phyloP scores from a whole-genome alignment of 352 stramenopile species.

The Aphanomyces cochlioides region DNA sequence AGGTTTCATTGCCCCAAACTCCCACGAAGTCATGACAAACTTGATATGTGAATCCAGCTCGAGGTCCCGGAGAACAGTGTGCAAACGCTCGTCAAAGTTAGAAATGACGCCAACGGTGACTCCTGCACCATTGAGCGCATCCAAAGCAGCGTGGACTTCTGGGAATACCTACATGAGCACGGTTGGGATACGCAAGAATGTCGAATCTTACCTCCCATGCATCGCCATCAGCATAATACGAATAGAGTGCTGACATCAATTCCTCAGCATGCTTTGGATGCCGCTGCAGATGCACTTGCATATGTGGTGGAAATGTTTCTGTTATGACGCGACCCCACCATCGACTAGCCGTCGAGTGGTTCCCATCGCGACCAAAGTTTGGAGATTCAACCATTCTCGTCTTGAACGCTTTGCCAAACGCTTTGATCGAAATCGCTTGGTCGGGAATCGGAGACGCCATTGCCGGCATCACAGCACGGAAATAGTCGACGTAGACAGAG shows the following conservation, averaged over 20 bases:
- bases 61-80: slow-evolving; percentile 42
- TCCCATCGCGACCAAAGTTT: slow-evolving; percentile 48
- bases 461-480: slow-evolving; percentile 35
- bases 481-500: slow-evolving; percentile 50
- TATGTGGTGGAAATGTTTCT: slow-evolving; percentile 37
- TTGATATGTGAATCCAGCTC: slow-evolving; percentile 48
- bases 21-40: slow-evolving; percentile 59
- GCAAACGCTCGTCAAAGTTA: slow-evolving; percentile 75
- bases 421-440: slow-evolving; percentile 34
- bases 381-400: slow-evolving; percentile 32
- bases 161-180: slow-evolving; percentile 41
- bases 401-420: slow-evolving; percentile 48
- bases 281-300: slow-evolving; percentile 27
- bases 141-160: slow-evolving; percentile 45
- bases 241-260: slow-evolving; percentile 53
- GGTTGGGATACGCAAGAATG: background rate
- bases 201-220: slow-evolving; percentile 41
- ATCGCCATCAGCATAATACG: slow-evolving; percentile 43
- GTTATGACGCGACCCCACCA: slow-evolving; percentile 66
- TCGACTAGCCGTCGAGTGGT: slow-evolving; percentile 34
- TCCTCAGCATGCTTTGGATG: background rate
- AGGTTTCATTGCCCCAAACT: slow-evolving; percentile 48
- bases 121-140: slow-evolving; percentile 32
- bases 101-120: slow-evolving; percentile 62
- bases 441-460: slow-evolving; percentile 28